A percentile compares a stretch with the other conserved stretches of the same genome.
These are phyloP conservation scores for Cordyceps farinosa DNA, from an alignment of 2,329 filamentous ascomycete genomes.

Conservation along the genomic window DNA sequence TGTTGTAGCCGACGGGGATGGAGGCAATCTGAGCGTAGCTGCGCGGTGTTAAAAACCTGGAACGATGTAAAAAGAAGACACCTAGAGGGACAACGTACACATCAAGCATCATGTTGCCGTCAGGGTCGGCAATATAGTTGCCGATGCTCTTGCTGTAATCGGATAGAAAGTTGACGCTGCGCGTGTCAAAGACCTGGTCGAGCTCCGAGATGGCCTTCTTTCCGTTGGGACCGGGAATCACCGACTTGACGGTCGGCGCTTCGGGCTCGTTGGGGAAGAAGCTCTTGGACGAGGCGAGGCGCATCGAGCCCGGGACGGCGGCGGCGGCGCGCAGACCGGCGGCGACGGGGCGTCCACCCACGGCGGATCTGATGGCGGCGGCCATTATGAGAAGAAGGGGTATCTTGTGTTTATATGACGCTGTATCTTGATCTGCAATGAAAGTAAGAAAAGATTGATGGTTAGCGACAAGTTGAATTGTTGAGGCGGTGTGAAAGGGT, in stretches of 20 bases:
- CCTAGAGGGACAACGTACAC: conserved; percentile 47
- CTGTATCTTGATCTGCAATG: not conserved
- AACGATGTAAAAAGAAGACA: not conserved
- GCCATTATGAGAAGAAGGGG: not conserved
- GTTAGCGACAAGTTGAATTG: not conserved
- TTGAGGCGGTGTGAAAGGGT: not conserved
- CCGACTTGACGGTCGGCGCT: conserved; percentile 51
- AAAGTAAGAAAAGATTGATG: not conserved
- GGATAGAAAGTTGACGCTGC: conserved; percentile 77
- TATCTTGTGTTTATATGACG: not conserved
- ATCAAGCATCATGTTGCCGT: conserved; percentile 70
- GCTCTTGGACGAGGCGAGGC: conserved; percentile 33
- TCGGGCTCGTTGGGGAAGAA: conserved; percentile 50
- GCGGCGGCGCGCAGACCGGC: conserved; percentile 9
- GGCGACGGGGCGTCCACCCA: not conserved
- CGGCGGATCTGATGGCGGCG: conserved; percentile 16
- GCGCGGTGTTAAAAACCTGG: not conserved
- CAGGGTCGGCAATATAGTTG: conserved; percentile 75
- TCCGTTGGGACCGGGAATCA: conserved; percentile 74
- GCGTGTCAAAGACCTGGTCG: conserved; percentile 76
- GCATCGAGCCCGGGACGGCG: conserved; percentile 23
- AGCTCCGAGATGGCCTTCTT: conserved; percentile 67
- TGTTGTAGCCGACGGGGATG: conserved; percentile 91
- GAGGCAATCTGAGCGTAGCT: conserved; percentile 90
- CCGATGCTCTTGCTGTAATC: conserved; percentile 72